Base-by-base conservation (phyloP, 768 basidiomycete species). In the Lentinula guzmanii region DNA sequence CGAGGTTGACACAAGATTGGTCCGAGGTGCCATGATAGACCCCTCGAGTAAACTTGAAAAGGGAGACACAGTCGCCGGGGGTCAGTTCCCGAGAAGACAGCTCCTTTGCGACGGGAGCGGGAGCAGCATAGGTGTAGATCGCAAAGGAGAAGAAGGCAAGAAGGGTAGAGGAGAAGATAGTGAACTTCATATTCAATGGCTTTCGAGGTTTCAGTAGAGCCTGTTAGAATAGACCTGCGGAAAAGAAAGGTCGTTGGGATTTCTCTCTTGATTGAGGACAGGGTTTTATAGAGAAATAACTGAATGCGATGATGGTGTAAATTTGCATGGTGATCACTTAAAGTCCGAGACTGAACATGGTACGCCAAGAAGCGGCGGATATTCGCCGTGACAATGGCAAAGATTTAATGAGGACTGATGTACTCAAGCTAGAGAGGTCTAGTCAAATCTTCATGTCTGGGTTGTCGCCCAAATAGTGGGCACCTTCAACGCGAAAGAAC, bases 41-140 rank as follows among this genome's bases (percentile, higher is more conserved):
- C 7, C 58, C 58, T 33, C 58, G 45, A 28, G 46, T 31, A 9
- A 60, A 60, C 35, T 51, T 48, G 48, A 60, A 48, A 28, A 60
- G 39, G 28, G 56, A 58, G 45, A 58, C 56, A 21, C 56, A 58
- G 3, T 58, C 35, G 5, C 56, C 56, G 7, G 56, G 56, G 11
- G 31, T 41, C 7, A 18, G 42, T 7, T 24, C 9, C 1, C 56
- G 34, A 28, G 33, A 28, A 42, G 39, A 24, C 4, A 46, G 39
- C 10, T 24, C 9, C 31, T 34, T 43, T 9, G 48, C 24, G 15
- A 21, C 45, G 4, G 45, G 58, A 4, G 15, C 13, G 13, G 41
- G 39, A n/a, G 48, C 42, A 4, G 42, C 58, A 37, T 21, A 16
- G 48, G 13, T 18, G 43, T 8, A 10, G 33, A 5, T 15, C 10